Evolutionary conservation across 1,284 basidiomycete genomes (phyloP).

Genomic region (Sanghuangporus sanghuang): DNA sequence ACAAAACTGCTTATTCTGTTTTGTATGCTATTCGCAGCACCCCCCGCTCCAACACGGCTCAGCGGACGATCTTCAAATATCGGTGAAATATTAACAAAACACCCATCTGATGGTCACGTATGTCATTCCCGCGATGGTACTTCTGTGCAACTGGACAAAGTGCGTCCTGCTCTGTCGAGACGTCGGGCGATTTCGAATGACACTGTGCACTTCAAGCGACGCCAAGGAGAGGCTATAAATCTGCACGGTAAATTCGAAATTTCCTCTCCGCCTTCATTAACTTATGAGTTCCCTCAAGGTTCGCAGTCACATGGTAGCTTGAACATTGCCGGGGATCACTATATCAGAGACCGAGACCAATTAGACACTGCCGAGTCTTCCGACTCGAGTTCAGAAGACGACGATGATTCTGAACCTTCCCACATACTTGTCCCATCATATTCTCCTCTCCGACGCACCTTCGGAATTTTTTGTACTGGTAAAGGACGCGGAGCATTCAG

Average conservation of each 20-base stretch:
- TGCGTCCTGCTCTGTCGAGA: not conserved
- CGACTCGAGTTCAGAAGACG: not conserved
- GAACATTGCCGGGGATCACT: not conserved
- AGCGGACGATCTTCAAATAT: not conserved
- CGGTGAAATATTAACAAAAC: not conserved
- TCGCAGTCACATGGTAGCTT: not conserved
- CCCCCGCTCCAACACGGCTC: not conserved
- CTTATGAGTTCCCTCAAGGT: not conserved
- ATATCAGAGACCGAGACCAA: not conserved
- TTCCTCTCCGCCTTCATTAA: not conserved
- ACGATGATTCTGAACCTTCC: not conserved
- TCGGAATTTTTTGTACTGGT: slow-evolving; percentile 18
- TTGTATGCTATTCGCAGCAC: not conserved
- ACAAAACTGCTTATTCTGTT: not conserved
- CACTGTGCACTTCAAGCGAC: slow-evolving; percentile 12
- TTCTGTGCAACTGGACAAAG: not conserved
- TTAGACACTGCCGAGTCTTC: not conserved
- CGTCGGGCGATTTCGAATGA: not conserved
- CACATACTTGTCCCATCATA: slow-evolving; percentile 4
- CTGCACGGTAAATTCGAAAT: not conserved
- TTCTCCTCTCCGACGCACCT: slow-evolving; percentile 10
- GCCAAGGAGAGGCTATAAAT: not conserved
- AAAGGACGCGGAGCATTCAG: slow-evolving; percentile 14
- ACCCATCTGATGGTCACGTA: not conserved
- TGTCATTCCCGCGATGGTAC: not conserved